Conservation (phyloP, 345 rosid species). For the Eucalyptus microcorys region DNA sequence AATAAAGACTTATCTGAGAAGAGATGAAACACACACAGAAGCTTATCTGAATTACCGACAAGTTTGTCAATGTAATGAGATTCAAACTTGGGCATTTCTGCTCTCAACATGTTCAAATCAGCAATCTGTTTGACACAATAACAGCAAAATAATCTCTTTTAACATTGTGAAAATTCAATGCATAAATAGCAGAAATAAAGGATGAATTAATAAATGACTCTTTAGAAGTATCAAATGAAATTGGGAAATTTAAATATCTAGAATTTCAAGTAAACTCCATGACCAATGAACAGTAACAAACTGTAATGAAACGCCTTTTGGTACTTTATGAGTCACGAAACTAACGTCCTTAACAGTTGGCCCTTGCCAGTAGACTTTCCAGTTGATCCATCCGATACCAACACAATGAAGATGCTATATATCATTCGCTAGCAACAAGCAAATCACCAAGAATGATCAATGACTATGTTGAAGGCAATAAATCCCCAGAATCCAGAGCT, state of each 20-base stretch:
- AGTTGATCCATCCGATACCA: not conserved
- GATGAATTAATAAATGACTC: not conserved
- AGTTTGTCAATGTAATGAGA: constrained; percentile 80
- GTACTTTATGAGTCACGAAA: not conserved
- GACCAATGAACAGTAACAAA: not conserved
- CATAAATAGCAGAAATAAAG: not conserved
- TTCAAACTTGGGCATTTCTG: constrained; percentile 80
- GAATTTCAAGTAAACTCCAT: not conserved
- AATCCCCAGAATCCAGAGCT: not conserved
- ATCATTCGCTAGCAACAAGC: not conserved
- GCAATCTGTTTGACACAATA: constrained; percentile 37
- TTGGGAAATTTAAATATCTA: not conserved
- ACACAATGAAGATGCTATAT: not conserved
- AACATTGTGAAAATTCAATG: not conserved
- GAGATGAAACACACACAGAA: not conserved
- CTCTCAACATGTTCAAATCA: constrained; percentile 66
- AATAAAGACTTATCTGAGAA: not conserved
- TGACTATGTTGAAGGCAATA: not conserved
- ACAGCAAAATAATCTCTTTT: not conserved
- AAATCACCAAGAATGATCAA: not conserved
- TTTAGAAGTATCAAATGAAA: not conserved
- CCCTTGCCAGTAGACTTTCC: not conserved
- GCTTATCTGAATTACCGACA: constrained; percentile 47
- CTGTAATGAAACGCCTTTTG: not conserved
- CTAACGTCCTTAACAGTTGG: not conserved